A percentile compares a stretch with the other conserved stretches of the same genome.
These are phyloP conservation scores for Ganoderma resinaceum DNA, from an alignment of 1,284 basidiomycete species.

Conservation along the genomic window DNA sequence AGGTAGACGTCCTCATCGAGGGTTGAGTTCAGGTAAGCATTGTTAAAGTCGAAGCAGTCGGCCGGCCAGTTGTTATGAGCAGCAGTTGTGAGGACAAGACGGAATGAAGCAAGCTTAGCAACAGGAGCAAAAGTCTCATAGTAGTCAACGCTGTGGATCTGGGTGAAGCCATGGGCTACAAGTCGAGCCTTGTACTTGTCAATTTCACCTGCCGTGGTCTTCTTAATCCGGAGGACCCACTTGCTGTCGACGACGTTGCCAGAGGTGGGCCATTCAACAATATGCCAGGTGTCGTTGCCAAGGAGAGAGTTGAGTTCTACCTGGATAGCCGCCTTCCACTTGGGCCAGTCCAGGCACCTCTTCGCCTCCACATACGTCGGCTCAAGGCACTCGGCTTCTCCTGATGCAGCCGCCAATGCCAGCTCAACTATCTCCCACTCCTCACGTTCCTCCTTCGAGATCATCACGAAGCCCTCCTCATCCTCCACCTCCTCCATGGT, in stretches of 20 bases:
- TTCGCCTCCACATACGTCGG: conserved; percentile 34
- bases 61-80: conserved; percentile 41
- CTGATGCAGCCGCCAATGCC: conserved; percentile 19
- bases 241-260: no score
- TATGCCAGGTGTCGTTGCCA: no score
- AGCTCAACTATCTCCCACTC: conserved; percentile 18
- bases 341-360: conserved; percentile 27
- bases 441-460: not conserved
- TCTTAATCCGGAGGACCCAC: no score
- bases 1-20: no score
- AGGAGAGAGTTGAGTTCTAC: no score
- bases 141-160: conserved; percentile 48
- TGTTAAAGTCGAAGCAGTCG: conserved; percentile 50
- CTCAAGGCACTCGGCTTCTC: conserved; percentile 27
- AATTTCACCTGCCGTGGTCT: no score
- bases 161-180: conserved; percentile 46
- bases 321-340: conserved; percentile 24
- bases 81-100: conserved; percentile 40
- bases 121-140: conserved; percentile 43
- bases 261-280: no score
- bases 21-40: conserved; percentile 47
- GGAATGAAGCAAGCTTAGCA: conserved; percentile 36
- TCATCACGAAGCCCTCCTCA: no score
- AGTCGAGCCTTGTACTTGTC: no score
- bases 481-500: conserved; percentile 8